These are phyloP conservation scores for Saturnispora galanensis DNA, from an alignment of 805 yeast species.

Conservation along the genomic window DNA sequence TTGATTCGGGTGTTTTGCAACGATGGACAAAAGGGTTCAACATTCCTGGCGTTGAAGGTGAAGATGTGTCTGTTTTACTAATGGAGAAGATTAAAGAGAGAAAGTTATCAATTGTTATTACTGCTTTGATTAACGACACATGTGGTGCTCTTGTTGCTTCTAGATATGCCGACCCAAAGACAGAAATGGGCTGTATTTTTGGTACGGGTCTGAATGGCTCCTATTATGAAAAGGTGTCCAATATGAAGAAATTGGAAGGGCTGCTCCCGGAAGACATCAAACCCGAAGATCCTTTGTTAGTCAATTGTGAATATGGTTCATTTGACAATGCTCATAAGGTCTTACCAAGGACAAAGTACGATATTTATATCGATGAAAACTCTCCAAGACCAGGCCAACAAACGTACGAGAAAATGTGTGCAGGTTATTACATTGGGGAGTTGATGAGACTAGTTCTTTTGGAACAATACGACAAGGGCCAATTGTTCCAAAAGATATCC, in stretches of 20 bases:
- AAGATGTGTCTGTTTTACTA: conserved; percentile 87
- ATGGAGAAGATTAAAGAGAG: conserved; percentile 61
- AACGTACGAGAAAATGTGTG: conserved; percentile 94
- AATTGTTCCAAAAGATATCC: conserved; percentile 46
- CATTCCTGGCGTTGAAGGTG: conserved; percentile 89
- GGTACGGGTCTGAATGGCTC: conserved; percentile 99
- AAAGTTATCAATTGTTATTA: conserved; percentile 75
- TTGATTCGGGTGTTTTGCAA: conserved; percentile 82
- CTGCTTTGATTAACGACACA: conserved; percentile 94
- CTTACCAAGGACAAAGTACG: conserved; percentile 88
- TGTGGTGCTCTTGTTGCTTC: conserved; percentile 97
- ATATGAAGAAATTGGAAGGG: conserved; percentile 82
- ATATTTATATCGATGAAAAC: conserved; percentile 67
- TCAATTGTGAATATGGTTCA: conserved; percentile 98
- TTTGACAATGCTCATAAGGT: conserved; percentile 85
- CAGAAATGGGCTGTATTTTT: conserved; percentile 94
- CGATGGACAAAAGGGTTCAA: conserved; percentile 99
- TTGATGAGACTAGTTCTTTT: conserved; percentile 70
- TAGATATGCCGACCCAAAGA: conserved; percentile 79
- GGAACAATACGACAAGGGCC: conserved; percentile 58
- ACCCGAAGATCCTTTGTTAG: conserved; percentile 73
- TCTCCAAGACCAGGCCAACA: conserved; percentile 98
- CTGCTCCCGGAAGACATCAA: conserved; percentile 56
- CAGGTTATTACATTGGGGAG: conserved; percentile 96
- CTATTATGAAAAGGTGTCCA: conserved; percentile 68